Conservation (phyloP, 129 eudicot species). For the Flaveria robusta region DNA sequence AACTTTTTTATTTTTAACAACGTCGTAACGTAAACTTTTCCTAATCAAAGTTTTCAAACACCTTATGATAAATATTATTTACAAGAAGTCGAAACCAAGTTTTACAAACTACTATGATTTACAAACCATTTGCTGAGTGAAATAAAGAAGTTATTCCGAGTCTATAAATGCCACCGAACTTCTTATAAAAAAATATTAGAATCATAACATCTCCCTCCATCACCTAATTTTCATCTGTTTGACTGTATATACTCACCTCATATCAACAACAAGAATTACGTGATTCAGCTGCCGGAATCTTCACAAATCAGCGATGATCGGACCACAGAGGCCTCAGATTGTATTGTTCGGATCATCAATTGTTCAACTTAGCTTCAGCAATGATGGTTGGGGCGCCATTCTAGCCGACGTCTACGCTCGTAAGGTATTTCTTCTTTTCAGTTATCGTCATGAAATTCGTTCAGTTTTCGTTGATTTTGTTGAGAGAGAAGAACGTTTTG, state of each 20-base stretch:
- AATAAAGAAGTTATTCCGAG: too few relatives aligned
- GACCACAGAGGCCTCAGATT: conserved; percentile 78
- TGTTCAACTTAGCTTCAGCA: conserved; percentile 86
- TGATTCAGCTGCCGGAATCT: background rate
- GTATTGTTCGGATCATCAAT: conserved; percentile 94
- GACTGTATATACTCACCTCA: background rate
- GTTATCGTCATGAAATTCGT: background rate
- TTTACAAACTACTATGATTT: too few relatives aligned
- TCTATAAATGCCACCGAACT: too few relatives aligned
- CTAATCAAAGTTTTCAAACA: too few relatives aligned
- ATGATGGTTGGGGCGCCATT: conserved; percentile 93
- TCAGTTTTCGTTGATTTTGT: background rate
- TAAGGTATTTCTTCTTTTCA: conserved; percentile 47
- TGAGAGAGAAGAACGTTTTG: background rate
- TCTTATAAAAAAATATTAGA: background rate
- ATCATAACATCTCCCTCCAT: conserved; percentile 13
- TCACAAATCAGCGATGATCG: conserved; percentile 49
- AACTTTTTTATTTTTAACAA: too few relatives aligned
- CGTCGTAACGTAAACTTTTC: too few relatives aligned
- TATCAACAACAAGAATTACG: background rate
- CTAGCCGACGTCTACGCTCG: conserved; percentile 91
- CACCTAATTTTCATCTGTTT: conserved; percentile 14
- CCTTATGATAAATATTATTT: too few relatives aligned
- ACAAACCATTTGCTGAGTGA: too few relatives aligned
- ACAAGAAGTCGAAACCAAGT: too few relatives aligned